Evolutionary conservation across 2,329 filamentous ascomycete genomes (phyloP).

Genomic region (Clonostachys byssicola): DNA sequence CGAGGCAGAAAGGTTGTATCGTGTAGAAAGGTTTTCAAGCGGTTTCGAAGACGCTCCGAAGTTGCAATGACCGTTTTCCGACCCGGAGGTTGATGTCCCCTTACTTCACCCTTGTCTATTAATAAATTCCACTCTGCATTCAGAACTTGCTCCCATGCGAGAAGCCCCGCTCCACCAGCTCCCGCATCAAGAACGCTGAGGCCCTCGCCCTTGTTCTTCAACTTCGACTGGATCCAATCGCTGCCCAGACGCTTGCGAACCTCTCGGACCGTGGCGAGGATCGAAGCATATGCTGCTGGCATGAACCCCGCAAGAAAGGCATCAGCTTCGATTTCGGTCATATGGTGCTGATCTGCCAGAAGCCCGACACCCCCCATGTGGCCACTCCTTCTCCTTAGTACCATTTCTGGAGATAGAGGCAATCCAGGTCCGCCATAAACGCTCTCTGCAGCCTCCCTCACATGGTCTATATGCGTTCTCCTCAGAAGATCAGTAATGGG

Average conservation of each 20-base stretch:
- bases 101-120: conserved; percentile 40
- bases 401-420: conserved; percentile 50
- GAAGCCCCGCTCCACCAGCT: conserved; percentile 65
- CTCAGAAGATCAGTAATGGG: conserved; percentile 68
- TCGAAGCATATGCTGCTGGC: conserved; percentile 66
- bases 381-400: conserved; percentile 56
- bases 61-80: conserved; percentile 79
- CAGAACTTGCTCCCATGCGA: conserved; percentile 75
- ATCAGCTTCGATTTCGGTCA: conserved; percentile 74
- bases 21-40: conserved; percentile 72
- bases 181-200: conserved; percentile 71
- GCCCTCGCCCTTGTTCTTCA: conserved; percentile 49
- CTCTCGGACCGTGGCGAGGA: conserved; percentile 66
- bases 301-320: conserved; percentile 66
- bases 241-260: conserved; percentile 68
- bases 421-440: conserved; percentile 74
- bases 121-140: conserved; percentile 77
- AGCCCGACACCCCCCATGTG: conserved; percentile 63
- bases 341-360: conserved; percentile 57
- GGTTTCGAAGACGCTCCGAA: conserved; percentile 68
- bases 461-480: conserved; percentile 67
- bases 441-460: conserved; percentile 66
- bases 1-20: conserved; percentile 91
- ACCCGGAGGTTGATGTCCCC: conserved; percentile 49
- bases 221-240: conserved; percentile 63